These are phyloP conservation scores for Canavalia ensiformis DNA, from an alignment of 306 rosid species.

Conservation along the genomic window DNA sequence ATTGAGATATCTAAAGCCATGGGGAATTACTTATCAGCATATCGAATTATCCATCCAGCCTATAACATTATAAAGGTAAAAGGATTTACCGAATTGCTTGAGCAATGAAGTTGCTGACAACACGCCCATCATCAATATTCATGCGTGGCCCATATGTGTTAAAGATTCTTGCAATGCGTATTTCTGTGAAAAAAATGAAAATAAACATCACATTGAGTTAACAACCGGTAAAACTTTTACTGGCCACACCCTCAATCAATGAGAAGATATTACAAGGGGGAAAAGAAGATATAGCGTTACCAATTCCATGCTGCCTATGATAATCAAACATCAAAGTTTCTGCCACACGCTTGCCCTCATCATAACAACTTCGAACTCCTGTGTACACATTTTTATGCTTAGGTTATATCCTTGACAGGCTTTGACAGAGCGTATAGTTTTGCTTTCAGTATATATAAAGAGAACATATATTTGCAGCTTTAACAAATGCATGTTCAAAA, in stretches of 20 bases:
- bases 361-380: slow-evolving; percentile 98
- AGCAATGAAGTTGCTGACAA: slow-evolving; percentile 93
- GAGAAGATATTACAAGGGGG: neutral
- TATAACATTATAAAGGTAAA: slow-evolving; percentile 21
- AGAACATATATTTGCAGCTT: slow-evolving; percentile 17
- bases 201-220: neutral
- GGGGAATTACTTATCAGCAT: neutral
- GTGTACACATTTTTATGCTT: slow-evolving; percentile 33
- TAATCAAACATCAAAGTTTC: slow-evolving; percentile 98
- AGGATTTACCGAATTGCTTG: slow-evolving; percentile 85
- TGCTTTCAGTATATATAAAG: neutral
- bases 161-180: slow-evolving; percentile 93
- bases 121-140: slow-evolving; percentile 97
- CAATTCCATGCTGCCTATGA: slow-evolving; percentile 95
- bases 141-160: slow-evolving; percentile 96
- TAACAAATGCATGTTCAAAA: slow-evolving; percentile 36
- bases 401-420: slow-evolving; percentile 21
- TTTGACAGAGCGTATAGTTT: slow-evolving; percentile 18
- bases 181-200: slow-evolving; percentile 58
- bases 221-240: neutral
- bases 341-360: slow-evolving; percentile 98
- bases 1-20: slow-evolving; percentile 23
- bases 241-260: neutral
- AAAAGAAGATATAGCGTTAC: slow-evolving; percentile 48
- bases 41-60: neutral